Conservation (phyloP, 1,284 basidiomycete species). For the Porphyrellus sp. region DNA sequence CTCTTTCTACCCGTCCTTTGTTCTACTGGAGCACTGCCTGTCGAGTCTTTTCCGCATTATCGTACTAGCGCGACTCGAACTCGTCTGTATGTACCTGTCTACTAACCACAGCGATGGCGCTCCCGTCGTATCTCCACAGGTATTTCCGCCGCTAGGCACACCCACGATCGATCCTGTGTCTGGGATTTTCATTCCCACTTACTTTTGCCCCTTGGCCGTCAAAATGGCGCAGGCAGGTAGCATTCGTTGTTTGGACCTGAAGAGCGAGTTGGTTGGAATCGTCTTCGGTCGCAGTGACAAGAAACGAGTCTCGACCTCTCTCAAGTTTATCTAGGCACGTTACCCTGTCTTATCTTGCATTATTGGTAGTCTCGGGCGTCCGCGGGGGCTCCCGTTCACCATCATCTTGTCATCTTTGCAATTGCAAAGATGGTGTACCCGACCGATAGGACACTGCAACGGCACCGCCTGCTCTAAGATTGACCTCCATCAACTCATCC, state of each 20-base stretch:
- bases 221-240: not conserved
- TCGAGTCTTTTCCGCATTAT: slow-evolving; percentile 9
- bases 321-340: not conserved
- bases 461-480: slow-evolving; percentile 14
- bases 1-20: not conserved
- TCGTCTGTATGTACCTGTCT: not conserved
- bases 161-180: not conserved
- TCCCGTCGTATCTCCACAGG: not conserved
- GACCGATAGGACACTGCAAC: slow-evolving; percentile 10
- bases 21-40: not conserved
- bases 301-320: not conserved
- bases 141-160: slow-evolving; percentile 8
- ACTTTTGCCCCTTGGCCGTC: not conserved
- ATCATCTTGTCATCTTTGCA: slow-evolving; percentile 15
- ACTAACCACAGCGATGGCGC: not conserved
- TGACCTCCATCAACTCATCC: slow-evolving; percentile 6
- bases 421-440: slow-evolving; percentile 4
- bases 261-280: not conserved
- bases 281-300: not conserved
- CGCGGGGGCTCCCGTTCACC: slow-evolving; percentile 6
- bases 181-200: not conserved
- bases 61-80: not conserved
- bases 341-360: not conserved
- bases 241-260: not conserved
- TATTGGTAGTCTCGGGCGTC: not conserved